Base-by-base conservation (phyloP, 2,329 filamentous ascomycete species). In the Mycosphaerella arachidis region DNA sequence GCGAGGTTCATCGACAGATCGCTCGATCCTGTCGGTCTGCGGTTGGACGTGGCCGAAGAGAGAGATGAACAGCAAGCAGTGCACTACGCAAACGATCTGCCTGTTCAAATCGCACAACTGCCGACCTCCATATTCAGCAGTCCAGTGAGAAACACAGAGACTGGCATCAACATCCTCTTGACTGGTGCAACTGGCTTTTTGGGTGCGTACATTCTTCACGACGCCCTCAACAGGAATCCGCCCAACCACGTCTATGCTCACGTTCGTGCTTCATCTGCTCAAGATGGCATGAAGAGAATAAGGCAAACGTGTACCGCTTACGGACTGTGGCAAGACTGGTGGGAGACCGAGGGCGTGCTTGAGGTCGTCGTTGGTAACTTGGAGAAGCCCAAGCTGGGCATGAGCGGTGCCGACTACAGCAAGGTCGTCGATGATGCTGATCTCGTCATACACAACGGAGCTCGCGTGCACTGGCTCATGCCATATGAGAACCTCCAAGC, bases 111-210 rank as follows among this genome's bases (percentile, higher is more conserved):
- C 13, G 70, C 76, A 31, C 71, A 79, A 35, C 75, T 90, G 12
- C 82, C 85, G 1, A 35, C 60, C 9, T 67, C 63, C 3, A 72
- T 75, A 20, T 52, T 69, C 1, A 61, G 66, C 13, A 67, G 69
- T 13, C 57, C 60, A 12, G 65, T 76, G n/a, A 66, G 70, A 10
- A 59, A 58, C 31, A 35, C 59, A 7, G 55, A 67, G 29, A 64
- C 57, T 10, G 74, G 59, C 60, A 72, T 67, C 62, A 77, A 64
- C 0, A 81, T 94, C 10, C 89, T 97, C 74, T 77, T 97, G 5
- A 97, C 92, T 2, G 92, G 93, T 48, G 91, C 90, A 4, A 97
- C 92, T 5, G 92, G 92, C 2, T 97, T 97, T 79, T 76, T 97
- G 20, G 92, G 92, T 30, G 84, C 90, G 0, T 95, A 92, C 70